Conservation (phyloP, 1,139 yeast species). For the Citeromyces siamensis region DNA sequence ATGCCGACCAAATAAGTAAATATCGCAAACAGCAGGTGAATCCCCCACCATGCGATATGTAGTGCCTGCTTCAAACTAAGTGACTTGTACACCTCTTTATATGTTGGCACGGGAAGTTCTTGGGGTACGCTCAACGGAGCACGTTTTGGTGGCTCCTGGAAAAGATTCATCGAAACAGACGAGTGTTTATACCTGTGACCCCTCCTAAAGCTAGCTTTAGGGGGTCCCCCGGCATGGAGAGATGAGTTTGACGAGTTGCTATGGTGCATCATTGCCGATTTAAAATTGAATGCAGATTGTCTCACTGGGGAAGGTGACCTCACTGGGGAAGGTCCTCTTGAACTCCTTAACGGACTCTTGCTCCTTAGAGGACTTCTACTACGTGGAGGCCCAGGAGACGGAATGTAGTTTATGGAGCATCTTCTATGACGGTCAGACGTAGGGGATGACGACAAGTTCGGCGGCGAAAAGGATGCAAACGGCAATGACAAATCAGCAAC, state of each 20-base stretch:
- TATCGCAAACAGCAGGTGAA: constrained; percentile 46
- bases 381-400: constrained; percentile 12
- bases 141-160: constrained; percentile 79
- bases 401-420: constrained; percentile 9
- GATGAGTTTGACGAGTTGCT: constrained; percentile 8
- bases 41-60: constrained; percentile 52
- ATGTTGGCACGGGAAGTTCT: constrained; percentile 69
- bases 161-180: constrained; percentile 92
- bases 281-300: constrained; percentile 38
- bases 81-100: constrained; percentile 45
- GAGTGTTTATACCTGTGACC: constrained; percentile 96
- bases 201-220: constrained; percentile 64
- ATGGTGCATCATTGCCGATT: constrained; percentile 26
- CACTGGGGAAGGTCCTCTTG: constrained; percentile 19
- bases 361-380: constrained; percentile 19
- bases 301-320: constrained; percentile 28
- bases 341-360: constrained; percentile 24
- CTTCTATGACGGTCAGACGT: constrained; percentile 6
- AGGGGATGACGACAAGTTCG: constrained; percentile 4
- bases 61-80: constrained; percentile 39
- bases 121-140: constrained; percentile 66
- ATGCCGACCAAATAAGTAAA: constrained; percentile 52
- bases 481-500: too few species aligned
- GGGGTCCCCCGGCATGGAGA: constrained; percentile 12
- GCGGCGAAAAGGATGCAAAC: neutral